Base-by-base conservation (phyloP, 768 basidiomycete genomes). In the Lactifluus hygrophoroides region DNA sequence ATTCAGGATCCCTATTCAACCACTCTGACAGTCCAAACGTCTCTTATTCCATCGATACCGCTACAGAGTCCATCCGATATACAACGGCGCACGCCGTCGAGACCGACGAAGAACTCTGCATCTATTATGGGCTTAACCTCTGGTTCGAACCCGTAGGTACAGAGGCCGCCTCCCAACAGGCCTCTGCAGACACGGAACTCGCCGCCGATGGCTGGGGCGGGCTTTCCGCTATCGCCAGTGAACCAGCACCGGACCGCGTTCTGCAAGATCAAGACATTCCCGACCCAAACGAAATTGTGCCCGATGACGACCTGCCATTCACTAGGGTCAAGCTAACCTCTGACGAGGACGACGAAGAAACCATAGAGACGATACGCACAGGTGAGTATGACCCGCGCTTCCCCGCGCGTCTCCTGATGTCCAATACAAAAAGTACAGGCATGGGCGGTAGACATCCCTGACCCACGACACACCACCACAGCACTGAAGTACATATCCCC, bases 1-100 rank as follows among this genome's bases (percentile, higher is more conserved):
- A 16, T 43, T 17, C 59, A 90, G 90, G 90, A 5, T 91, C 89
- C 2, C 66, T 93, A 10, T 90, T 93, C 72, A 93, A 91, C 67
- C 89, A 90, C 70, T 82, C 84, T 0, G 73, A 78, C 27, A 57
- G 66, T 3, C 89, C 88, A 6, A 92, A 92, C 69, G 78, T 90
- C 17, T 81, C 84, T 0, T 90, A 81, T 69, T 71, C 72, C 0
- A 68, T 85, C 16, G 82, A 89, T 59, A 58, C 70, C 0, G 58
- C 69, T 0, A 78, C 74, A 0, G 80, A 85, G 58, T 80, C 82
- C 9, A 88, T 91, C 61, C 74, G 73, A 56, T 91, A 84, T 65
- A 77, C 73, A 1, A 81, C 88, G 0, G 70, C 73, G 5, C 79
- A 81, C 6, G 66, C 74, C 23, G 71, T 93, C 30, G 59, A 75